Base-by-base conservation (phyloP, 257 asterid genomes). In the Prunella vulgaris region DNA sequence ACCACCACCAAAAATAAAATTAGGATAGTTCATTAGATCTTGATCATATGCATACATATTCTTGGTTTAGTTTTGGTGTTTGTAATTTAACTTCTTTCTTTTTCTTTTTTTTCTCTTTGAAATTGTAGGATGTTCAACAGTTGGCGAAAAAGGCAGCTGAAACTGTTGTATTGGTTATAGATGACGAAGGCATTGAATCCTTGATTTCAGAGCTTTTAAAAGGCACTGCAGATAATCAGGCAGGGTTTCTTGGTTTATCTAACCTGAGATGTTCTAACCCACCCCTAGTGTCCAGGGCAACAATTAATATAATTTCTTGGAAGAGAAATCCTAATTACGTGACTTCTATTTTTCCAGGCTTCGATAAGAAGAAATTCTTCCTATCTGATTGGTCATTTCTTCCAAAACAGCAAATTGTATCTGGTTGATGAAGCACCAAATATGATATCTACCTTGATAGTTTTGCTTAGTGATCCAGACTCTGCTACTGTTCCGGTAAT, bases 371-470 rank as follows among this genome's bases (percentile, higher is more conserved):
- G 77, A 77, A 86, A 87, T 74, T 85, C 99, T 18, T 79, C 96
- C 7, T 87, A 94, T 82, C 87, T 94, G 64, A 89, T 94, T 21
- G 99, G 99, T 38, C 91, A 82, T 81, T 81, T 94, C 72, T 94
- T 91, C 92, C 89, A 91, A 77, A 87, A 79, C 73, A 91, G 99
- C 88, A 90, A 91, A 81, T 67, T 94, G 52, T 87, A 94, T 83
- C 79, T 94, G 78, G 97, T 76, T 84, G 97, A 91, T 79, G 97
- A 94, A 84, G 99, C 93, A 69, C 93, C 99, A 60, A 94, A 83
- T 62, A 81, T 89, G 97, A 86, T 94, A 73, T 81, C 99, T 64
- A 82, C 93, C 76, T 86, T 94, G 72, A 87, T 94, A 24, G 58
- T 94, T 77, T 74, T 87, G 90, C 95, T 94, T 44, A 94, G 97